phyloP scores from a whole-genome alignment of 192 early-diverging fungal species.

The Nowakowskiella sp. region DNA sequence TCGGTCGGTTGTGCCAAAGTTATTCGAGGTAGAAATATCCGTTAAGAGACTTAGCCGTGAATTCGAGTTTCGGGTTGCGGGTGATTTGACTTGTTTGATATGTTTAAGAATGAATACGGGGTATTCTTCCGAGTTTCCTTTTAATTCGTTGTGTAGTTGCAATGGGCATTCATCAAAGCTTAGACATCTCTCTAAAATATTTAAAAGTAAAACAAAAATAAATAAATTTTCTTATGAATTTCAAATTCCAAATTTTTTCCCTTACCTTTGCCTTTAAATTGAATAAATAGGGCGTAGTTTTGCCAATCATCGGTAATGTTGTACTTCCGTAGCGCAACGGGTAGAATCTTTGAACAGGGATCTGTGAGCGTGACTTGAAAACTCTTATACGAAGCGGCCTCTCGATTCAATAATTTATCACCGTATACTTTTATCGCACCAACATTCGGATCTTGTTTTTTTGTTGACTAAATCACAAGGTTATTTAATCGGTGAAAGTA shows the following conservation, averaged over 20 bases:
- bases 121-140: conserved; percentile 48
- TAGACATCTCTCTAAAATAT: conserved; percentile 50
- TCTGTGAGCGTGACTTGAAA: conserved; percentile 76
- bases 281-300: conserved; percentile 74
- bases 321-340: conserved; percentile 82
- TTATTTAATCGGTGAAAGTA: not conserved
- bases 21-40: too few species aligned
- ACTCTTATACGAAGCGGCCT: conserved; percentile 74
- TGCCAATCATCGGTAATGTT: conserved; percentile 82
- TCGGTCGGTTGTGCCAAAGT: too few species aligned
- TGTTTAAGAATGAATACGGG: conserved; percentile 71
- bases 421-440: conserved; percentile 81
- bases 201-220: conserved; percentile 15
- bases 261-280: conserved; percentile 47
- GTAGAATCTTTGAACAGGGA: conserved; percentile 77
- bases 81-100: conserved; percentile 14
- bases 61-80: conserved; percentile 2
- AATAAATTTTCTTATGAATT: too few species aligned
- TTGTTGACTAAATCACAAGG: too few species aligned
- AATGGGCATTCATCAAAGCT: conserved; percentile 74
- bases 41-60: too few species aligned
- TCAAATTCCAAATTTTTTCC: not conserved
- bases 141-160: conserved; percentile 55
- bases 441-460: conserved; percentile 19
- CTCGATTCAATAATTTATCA: conserved; percentile 55